Base-by-base conservation (phyloP, 768 basidiomycete species). In the Termitomyces sp. region DNA sequence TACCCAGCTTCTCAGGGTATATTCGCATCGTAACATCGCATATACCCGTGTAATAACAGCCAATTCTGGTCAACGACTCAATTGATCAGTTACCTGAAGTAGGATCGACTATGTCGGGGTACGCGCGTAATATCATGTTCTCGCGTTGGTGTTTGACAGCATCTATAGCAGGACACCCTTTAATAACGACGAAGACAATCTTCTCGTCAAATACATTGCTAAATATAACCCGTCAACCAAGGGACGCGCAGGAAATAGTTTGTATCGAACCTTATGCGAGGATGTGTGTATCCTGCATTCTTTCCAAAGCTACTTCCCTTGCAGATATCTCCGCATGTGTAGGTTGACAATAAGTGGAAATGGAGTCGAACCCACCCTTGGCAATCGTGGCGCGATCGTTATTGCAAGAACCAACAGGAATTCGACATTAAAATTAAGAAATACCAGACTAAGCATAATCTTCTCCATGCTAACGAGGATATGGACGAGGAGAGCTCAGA, bases 341-440 rank as follows among this genome's bases (percentile, higher is more conserved):
- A 85, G 84, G 69, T 62, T 24, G 60, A 74, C 0, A 65, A 67
- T 0, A 71, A 68, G 61, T 88, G 85, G 84, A 71, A 76, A 12
- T 89, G 85, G 84, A 71, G 79, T n/a, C 62, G 53, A 18, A 71
- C 69, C 7, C 88, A 88, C 68, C 3, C 85, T 3, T 84, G 78
- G 83, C 76, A 77, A n/a, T 85, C 85, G 4, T 89, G 88, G 88
- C 80, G 85, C 24, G 79, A 84, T 50, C 77, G 81, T n/a, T 89
- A 89, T 64, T 74, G 68, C 62, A 83, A 76, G 63, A 75, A 87
- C 53, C 54, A 74, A 42, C 65, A 38, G 0, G 24, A 64, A 0
- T 59, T 59, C 22, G 40, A 59, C 32, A 33, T 15, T 1, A 22
- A 35, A 22, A 59, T 59, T 24, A 59, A 59, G 50, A 59, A 44